These are phyloP conservation scores for Solanum pinnatisectum DNA, from an alignment of 257 asterid species.

Conservation along the genomic window DNA sequence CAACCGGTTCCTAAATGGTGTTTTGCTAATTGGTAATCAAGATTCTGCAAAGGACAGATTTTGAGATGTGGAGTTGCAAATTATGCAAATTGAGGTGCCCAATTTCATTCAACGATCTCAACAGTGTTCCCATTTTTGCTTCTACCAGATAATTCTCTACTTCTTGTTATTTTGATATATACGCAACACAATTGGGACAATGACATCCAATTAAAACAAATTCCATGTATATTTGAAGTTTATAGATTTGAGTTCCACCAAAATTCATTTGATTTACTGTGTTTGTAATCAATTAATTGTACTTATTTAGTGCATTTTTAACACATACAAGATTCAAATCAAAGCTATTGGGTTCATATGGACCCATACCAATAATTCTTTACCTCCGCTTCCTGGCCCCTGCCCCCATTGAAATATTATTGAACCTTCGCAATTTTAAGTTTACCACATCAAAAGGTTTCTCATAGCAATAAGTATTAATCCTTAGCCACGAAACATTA, in stretches of 20 bases:
- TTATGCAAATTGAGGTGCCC: background rate
- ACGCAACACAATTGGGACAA: background rate
- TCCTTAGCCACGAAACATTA: background rate
- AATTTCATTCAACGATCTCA: background rate
- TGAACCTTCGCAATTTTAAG: background rate
- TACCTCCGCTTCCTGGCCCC: no score
- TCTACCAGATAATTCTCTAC: background rate
- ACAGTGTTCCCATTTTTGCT: background rate
- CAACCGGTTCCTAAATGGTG: constrained; percentile 73
- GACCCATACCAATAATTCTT: no score
- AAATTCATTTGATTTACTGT: background rate
- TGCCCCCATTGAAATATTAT: no score
- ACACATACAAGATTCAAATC: background rate
- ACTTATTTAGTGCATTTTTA: background rate
- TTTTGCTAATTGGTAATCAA: constrained; percentile 85
- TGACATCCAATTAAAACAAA: background rate
- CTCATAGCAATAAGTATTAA: background rate
- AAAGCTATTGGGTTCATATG: background rate
- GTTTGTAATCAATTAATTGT: background rate
- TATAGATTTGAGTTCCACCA: background rate
- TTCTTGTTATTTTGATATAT: background rate
- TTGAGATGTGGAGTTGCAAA: constrained; percentile 16
- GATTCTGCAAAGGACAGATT: constrained; percentile 52
- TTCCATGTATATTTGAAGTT: background rate
- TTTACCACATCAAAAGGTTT: background rate